A percentile compares a stretch with the other conserved stretches of the same genome.
Evolutionary conservation across 768 basidiomycete species (phyloP).

Genomic region (Pleurotus salmoneostramineus): DNA sequence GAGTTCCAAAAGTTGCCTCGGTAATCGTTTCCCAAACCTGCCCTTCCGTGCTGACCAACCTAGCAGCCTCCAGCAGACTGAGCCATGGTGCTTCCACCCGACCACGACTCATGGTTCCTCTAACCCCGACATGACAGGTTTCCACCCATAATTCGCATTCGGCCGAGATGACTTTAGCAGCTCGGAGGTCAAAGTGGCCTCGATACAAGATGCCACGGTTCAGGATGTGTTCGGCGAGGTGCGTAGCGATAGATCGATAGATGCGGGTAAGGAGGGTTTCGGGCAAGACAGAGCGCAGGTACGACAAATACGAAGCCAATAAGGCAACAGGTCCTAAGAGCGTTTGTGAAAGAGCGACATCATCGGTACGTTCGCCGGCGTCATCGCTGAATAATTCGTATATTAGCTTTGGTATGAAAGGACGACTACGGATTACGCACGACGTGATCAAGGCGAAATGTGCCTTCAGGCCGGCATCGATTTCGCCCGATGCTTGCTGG

Average conservation of each 20-base stretch:
- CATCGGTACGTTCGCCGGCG: conserved; percentile 21
- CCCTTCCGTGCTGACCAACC: conserved; percentile 60
- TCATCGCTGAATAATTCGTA: conserved; percentile 14
- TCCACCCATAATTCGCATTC: conserved; percentile 86
- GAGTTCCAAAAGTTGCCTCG: conserved; percentile 43
- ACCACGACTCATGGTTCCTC: conserved; percentile 33
- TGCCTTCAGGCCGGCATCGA: conserved; percentile 67
- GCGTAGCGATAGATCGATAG: conserved; percentile 72
- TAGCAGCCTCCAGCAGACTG: conserved; percentile 64
- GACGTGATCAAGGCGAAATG: conserved; percentile 58
- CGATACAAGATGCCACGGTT: conserved; percentile 82
- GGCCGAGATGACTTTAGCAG: conserved; percentile 58
- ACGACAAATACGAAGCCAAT: conserved; percentile 74
- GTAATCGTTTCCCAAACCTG: conserved; percentile 44
- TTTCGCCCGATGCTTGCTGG: conserved; percentile 77
- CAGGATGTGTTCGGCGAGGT: conserved; percentile 72
- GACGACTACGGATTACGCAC: conserved; percentile 23
- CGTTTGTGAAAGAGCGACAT: conserved; percentile 59
- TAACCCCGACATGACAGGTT: conserved; percentile 54
- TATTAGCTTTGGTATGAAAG: neutral
- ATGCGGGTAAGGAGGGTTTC: conserved; percentile 49
- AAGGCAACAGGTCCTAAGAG: conserved; percentile 75
- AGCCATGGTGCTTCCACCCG: conserved; percentile 77
- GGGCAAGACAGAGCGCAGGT: conserved; percentile 64
- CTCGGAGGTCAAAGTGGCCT: conserved; percentile 56